phyloP scores from a whole-genome alignment of 352 stramenopile genomes.

The Phytophthora chlamydospora region DNA sequence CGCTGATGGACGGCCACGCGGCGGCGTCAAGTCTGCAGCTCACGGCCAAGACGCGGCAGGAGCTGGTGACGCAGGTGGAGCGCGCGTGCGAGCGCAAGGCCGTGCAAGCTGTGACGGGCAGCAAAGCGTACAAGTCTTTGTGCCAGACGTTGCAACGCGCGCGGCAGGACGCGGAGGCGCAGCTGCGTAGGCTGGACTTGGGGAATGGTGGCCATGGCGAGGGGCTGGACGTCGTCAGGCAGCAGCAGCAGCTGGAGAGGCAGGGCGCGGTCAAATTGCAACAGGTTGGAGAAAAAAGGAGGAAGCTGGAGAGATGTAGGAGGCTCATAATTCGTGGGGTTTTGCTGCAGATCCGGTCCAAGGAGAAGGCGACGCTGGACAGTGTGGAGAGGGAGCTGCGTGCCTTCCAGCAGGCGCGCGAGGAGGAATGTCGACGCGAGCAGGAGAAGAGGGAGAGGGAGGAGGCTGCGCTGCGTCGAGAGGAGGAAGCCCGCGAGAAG shows the following conservation, averaged over 20 bases:
- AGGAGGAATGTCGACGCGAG: constrained; percentile 37
- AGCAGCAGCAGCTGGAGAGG: constrained; percentile 45
- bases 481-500: constrained; percentile 49
- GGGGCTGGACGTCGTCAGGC: constrained; percentile 33
- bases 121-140: constrained; percentile 60
- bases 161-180: constrained; percentile 54
- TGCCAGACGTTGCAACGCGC: constrained; percentile 65
- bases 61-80: constrained; percentile 70
- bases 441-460: constrained; percentile 41
- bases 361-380: constrained; percentile 50
- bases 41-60: constrained; percentile 46
- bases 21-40: constrained; percentile 31
- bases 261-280: constrained; percentile 42
- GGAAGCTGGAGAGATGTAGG: neutral
- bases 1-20: constrained; percentile 7
- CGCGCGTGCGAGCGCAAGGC: constrained; percentile 67
- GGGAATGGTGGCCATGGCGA: constrained; percentile 1
- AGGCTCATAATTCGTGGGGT: neutral
- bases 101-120: constrained; percentile 55
- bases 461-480: constrained; percentile 33
- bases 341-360: constrained; percentile 35
- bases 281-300: constrained; percentile 30
- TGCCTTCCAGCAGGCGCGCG: constrained; percentile 49
- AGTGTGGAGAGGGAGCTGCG: constrained; percentile 54
- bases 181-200: constrained; percentile 38